These are phyloP conservation scores for Coniella lustricola DNA, from an alignment of 2,329 filamentous ascomycete species.

Conservation along the genomic window DNA sequence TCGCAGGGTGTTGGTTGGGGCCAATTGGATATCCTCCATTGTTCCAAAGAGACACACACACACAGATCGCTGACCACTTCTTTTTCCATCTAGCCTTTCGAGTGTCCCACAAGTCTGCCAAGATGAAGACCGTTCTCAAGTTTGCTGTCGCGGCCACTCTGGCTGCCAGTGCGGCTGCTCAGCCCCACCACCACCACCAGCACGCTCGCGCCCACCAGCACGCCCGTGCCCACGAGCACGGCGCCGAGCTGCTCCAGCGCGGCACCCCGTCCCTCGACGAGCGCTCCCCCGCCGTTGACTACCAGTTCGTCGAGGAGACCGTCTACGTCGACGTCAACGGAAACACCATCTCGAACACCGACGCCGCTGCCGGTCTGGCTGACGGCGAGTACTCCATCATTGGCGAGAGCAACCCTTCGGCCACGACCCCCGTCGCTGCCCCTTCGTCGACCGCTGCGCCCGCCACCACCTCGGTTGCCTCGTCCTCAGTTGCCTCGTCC, in stretches of 20 bases:
- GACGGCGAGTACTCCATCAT: slow-evolving; percentile 64
- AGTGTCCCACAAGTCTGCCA: slow-evolving; percentile 6
- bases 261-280: slow-evolving; percentile 29
- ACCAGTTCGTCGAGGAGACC: slow-evolving; percentile 55
- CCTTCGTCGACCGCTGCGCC: slow-evolving; percentile 23
- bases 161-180: slow-evolving; percentile 47
- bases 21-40: too few relatives aligned
- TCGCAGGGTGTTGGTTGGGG: too few relatives aligned
- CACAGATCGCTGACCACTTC: slow-evolving; percentile 13
- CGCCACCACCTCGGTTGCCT: slow-evolving; percentile 27
- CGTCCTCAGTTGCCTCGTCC: slow-evolving; percentile 29
- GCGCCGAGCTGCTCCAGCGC: slow-evolving; percentile 34
- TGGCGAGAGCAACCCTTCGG: slow-evolving; percentile 50
- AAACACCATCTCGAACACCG: slow-evolving; percentile 48
- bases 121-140: slow-evolving; percentile 44
- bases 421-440: slow-evolving; percentile 33
- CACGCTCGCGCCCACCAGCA: slow-evolving; percentile 54
- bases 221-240: slow-evolving; percentile 44
- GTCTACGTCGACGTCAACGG: slow-evolving; percentile 65
- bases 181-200: slow-evolving; percentile 50
- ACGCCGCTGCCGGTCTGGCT: slow-evolving; percentile 65
- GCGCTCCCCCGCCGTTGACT: slow-evolving; percentile 38
- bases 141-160: slow-evolving; percentile 47
- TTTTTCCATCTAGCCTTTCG: slow-evolving; percentile 16
- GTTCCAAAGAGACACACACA: too few relatives aligned